Conservation (phyloP, 1,284 basidiomycete species). For the Phellopilus nigrolimitatus region DNA sequence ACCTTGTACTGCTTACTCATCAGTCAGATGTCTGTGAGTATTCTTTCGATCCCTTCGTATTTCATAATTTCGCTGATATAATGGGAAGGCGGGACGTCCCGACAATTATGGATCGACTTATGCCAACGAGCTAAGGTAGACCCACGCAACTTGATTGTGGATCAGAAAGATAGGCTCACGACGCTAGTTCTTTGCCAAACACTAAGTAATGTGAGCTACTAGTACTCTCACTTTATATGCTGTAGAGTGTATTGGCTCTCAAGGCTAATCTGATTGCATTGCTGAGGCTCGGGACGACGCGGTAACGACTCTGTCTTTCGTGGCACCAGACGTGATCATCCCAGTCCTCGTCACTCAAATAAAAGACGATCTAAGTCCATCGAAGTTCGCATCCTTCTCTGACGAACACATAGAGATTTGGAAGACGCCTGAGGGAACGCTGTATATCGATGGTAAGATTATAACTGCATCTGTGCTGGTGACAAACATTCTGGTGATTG, state of each 20-base stretch:
- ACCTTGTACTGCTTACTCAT: slow-evolving; percentile 68
- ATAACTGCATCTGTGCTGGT: slow-evolving; percentile 25
- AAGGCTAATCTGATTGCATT: too few relatives aligned
- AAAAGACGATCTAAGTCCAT: slow-evolving; percentile 55
- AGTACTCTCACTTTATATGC: too few relatives aligned
- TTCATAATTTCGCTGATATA: not conserved
- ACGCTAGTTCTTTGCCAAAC: slow-evolving; percentile 38
- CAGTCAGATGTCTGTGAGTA: slow-evolving; percentile 61
- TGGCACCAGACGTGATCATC: slow-evolving; percentile 65
- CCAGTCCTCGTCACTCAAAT: slow-evolving; percentile 69
- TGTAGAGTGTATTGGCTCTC: too few relatives aligned
- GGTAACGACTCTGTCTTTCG: slow-evolving; percentile 72
- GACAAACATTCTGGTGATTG: not conserved
- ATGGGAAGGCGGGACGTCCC: slow-evolving; percentile 45
- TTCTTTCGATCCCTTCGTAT: not conserved
- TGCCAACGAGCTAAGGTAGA: slow-evolving; percentile 67
- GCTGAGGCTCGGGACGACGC: slow-evolving; percentile 67
- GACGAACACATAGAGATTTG: slow-evolving; percentile 78
- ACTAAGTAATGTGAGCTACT: slow-evolving; percentile 43
- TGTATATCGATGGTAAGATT: slow-evolving; percentile 78
- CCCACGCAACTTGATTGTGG: slow-evolving; percentile 57
- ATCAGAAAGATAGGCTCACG: slow-evolving; percentile 47
- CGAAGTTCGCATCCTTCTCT: slow-evolving; percentile 56
- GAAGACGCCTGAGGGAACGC: slow-evolving; percentile 74
- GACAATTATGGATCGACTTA: slow-evolving; percentile 80